Evolutionary conservation across 345 rosid species (phyloP).

Genomic region (Citrus trifoliata): DNA sequence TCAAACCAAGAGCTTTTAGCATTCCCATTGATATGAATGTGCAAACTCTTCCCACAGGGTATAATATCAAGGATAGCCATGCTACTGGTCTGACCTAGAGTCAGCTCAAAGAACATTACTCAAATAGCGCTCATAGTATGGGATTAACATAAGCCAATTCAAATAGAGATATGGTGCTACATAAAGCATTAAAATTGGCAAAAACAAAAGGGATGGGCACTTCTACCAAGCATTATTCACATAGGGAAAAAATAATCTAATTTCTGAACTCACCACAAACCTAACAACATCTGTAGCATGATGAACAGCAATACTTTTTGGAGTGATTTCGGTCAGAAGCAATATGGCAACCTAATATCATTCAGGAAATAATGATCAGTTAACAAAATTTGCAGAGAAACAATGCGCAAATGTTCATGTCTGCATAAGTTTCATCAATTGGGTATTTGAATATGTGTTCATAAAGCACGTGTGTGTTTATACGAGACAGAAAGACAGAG

Average conservation of each 20-base stretch:
- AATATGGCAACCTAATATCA: constrained; percentile 74
- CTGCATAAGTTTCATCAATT: background rate
- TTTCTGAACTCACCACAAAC: constrained; percentile 68
- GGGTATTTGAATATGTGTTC: background rate
- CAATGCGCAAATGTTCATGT: background rate
- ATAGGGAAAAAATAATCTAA: background rate
- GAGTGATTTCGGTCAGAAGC: constrained; percentile 97
- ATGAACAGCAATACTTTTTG: constrained; percentile 97
- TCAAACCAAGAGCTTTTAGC: constrained; percentile 88
- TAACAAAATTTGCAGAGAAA: constrained; percentile 10
- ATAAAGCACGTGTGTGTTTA: background rate
- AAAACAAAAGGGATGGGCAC: background rate
- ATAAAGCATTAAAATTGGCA: background rate
- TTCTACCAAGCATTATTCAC: background rate
- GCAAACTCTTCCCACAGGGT: constrained; percentile 95
- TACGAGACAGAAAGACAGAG: background rate
- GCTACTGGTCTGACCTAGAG: constrained; percentile 99
- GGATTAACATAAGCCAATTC: constrained; percentile 4
- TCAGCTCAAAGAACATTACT: constrained; percentile 38
- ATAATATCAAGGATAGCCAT: constrained; percentile 92
- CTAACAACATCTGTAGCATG: constrained; percentile 94
- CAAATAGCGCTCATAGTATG: constrained; percentile 6
- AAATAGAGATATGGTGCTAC: background rate
- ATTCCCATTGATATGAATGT: constrained; percentile 96
- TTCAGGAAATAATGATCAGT: constrained; percentile 4